Percentiles rank a stretch among this genome's conserved stretches.
phyloP scores from a whole-genome alignment of 805 yeast genomes.

The Brettanomyces nanus region DNA sequence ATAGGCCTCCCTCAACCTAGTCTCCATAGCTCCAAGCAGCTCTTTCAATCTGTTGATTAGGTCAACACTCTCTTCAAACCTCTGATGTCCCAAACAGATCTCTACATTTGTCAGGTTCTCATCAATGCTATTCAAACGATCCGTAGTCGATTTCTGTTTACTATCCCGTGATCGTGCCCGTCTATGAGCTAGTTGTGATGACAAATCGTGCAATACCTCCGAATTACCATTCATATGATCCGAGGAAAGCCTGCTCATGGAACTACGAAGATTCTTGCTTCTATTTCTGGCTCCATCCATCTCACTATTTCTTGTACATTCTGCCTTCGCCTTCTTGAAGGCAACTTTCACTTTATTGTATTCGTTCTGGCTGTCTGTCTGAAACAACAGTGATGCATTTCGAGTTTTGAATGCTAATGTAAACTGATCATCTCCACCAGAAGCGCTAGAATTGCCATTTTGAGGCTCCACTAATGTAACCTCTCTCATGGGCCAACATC shows the following conservation, averaged over 20 bases:
- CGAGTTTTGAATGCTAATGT: conserved; percentile 13
- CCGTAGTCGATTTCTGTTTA: conserved; percentile 14
- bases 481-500: conserved; percentile 71
- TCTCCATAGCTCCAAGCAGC: conserved; percentile 12
- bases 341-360: conserved; percentile 45
- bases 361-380: conserved; percentile 53
- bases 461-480: conserved; percentile 31
- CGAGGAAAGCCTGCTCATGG: conserved; percentile 33
- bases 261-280: conserved; percentile 32
- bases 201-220: conserved; percentile 46
- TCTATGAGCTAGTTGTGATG: conserved; percentile 50
- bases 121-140: conserved; percentile 29
- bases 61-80: conserved; percentile 35
- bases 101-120: conserved; percentile 44
- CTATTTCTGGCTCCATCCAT: conserved; percentile 36
- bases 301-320: conserved; percentile 46
- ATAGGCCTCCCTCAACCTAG: conserved; percentile 14
- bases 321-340: conserved; percentile 54
- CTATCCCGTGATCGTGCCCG: conserved; percentile 45
- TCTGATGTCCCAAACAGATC: conserved; percentile 39
- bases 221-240: conserved; percentile 21
- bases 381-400: conserved; percentile 40
- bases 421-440: conserved; percentile 7
- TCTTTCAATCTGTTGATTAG: conserved; percentile 18
- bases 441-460: conserved; percentile 4